Conservation (phyloP, 768 basidiomycete genomes). For the Termitomyces sp. region DNA sequence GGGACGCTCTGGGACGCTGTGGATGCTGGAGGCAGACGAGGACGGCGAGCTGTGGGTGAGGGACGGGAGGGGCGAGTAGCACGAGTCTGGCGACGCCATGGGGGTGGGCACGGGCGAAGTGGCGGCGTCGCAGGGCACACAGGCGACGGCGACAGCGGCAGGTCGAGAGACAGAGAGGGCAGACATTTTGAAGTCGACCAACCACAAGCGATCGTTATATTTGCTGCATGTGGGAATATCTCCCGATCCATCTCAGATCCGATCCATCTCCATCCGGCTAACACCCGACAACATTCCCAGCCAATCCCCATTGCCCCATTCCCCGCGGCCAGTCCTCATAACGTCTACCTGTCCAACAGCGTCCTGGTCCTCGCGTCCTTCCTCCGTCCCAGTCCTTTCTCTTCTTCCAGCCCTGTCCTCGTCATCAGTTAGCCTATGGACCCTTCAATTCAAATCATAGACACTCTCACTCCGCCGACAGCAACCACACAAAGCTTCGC, state of each 20-base stretch:
- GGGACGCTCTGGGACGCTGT: slow-evolving; percentile 26
- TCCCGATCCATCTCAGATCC: slow-evolving; percentile 2
- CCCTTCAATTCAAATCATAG: not conserved
- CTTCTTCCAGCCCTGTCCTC: no score
- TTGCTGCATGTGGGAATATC: slow-evolving; percentile 1
- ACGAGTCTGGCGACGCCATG: slow-evolving; percentile 17
- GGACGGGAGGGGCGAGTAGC: slow-evolving; percentile 19
- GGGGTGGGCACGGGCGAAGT: slow-evolving; percentile 3
- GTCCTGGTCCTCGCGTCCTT: not conserved
- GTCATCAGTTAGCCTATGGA: not conserved
- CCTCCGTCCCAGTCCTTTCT: no score
- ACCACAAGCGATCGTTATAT: slow-evolving; percentile 3
- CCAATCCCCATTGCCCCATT: not conserved
- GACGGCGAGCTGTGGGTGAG: slow-evolving; percentile 28
- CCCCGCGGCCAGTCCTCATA: not conserved
- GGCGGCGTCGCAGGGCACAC: not conserved
- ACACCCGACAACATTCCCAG: not conserved
- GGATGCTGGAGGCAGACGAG: slow-evolving; percentile 26
- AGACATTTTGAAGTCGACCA: slow-evolving; percentile 15
- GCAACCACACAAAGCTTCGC: not conserved
- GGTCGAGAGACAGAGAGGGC: slow-evolving; percentile 20
- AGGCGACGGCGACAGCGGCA: not conserved
- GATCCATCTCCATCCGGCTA: not conserved
- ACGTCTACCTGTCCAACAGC: slow-evolving; percentile 11
- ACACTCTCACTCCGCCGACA: not conserved